Evolutionary conservation across 345 rosid genomes (phyloP).

Genomic region (Citrus sp.): DNA sequence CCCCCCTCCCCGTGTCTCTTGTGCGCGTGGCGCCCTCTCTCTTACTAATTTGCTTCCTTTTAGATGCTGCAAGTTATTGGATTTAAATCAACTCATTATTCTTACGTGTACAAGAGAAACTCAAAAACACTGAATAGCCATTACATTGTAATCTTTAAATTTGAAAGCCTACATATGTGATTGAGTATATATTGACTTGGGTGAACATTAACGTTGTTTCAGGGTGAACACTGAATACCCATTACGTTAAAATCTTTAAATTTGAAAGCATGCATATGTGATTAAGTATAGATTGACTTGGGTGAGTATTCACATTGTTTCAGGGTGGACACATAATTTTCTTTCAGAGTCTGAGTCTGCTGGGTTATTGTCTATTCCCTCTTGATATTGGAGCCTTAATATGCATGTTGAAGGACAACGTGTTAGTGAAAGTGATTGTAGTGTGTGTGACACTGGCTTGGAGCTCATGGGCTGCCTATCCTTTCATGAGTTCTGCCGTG

Average conservation of each 20-base stretch:
- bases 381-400: slow-evolving; percentile 77
- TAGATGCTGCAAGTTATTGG: not conserved
- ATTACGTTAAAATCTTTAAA: not conserved
- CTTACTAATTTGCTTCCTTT: not conserved
- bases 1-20: no score
- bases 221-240: not conserved
- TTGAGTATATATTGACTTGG: not conserved
- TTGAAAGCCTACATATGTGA: not conserved
- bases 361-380: slow-evolving; percentile 86
- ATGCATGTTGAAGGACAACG: slow-evolving; percentile 80
- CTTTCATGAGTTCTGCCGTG: slow-evolving; percentile 92
- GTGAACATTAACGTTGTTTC: not conserved
- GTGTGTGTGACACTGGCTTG: slow-evolving; percentile 75
- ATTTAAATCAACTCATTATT: not conserved
- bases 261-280: not conserved
- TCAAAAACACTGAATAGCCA: not conserved
- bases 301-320: slow-evolving; percentile 2
- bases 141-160: not conserved
- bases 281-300: not conserved
- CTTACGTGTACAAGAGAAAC: not conserved
- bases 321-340: slow-evolving; percentile 93
- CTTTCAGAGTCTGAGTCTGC: slow-evolving; percentile 82
- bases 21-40: not conserved
- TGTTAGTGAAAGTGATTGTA: slow-evolving; percentile 60
- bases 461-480: slow-evolving; percentile 97